Percentiles rank a stretch among this genome's conserved stretches.
These are phyloP conservation scores for Umbelopsis sp. DNA, from an alignment of 192 early-diverging fungal genomes.

Conservation along the genomic window DNA sequence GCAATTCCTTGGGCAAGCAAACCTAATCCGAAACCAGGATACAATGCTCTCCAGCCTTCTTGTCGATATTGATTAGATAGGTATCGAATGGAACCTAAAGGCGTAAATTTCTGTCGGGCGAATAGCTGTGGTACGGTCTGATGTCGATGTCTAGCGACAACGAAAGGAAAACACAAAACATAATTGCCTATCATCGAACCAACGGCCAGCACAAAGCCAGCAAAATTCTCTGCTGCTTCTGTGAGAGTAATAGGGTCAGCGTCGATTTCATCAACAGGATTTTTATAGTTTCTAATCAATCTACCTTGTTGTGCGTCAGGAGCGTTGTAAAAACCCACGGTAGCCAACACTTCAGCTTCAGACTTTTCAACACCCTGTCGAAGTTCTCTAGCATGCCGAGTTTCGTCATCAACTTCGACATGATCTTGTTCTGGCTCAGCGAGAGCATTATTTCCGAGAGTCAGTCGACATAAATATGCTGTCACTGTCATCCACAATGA, in stretches of 20 bases:
- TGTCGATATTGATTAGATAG: neutral
- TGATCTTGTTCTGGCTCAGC: neutral
- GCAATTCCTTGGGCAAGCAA: slow-evolving; percentile 30
- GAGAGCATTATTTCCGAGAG: slow-evolving; percentile 1
- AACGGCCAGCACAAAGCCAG: slow-evolving; percentile 28
- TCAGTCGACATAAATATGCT: slow-evolving; percentile 11
- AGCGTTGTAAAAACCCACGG: slow-evolving; percentile 6
- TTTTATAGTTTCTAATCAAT: neutral
- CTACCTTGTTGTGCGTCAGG: slow-evolving; percentile 5
- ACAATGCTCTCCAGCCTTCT: slow-evolving; percentile 26
- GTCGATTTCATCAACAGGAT: no score
- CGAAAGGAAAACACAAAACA: slow-evolving; percentile 33
- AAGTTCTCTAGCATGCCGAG: neutral
- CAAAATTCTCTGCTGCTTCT: slow-evolving; percentile 25
- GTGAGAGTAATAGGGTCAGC: no score
- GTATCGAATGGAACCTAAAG: slow-evolving; percentile 8
- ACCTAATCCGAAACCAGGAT: slow-evolving; percentile 39
- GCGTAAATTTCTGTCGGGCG: slow-evolving; percentile 19
- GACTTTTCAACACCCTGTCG: slow-evolving; percentile 4
- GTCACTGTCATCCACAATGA: neutral
- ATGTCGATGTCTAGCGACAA: slow-evolving; percentile 32
- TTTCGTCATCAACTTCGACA: neutral
- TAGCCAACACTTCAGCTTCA: neutral
- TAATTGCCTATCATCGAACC: slow-evolving; percentile 40
- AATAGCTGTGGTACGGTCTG: slow-evolving; percentile 25